Percentiles rank a stretch among this genome's conserved stretches.
Evolutionary conservation across 306 rosid species (phyloP).

Genomic region (Begonia masoniana): DNA sequence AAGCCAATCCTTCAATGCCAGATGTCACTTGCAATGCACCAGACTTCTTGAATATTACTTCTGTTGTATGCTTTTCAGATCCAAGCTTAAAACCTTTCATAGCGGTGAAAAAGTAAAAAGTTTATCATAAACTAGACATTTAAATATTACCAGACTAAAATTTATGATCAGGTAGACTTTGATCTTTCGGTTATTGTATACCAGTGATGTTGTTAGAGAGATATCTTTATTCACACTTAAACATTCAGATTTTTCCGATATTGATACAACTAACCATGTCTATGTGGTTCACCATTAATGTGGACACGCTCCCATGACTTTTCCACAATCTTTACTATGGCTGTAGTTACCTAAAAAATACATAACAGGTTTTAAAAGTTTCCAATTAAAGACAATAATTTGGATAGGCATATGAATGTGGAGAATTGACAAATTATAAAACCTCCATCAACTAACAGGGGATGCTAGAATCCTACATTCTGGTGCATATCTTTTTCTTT

Average conservation of each 20-base stretch:
- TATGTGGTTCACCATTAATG: constrained; percentile 68
- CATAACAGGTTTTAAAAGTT: constrained; percentile 3
- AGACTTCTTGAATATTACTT: constrained; percentile 53
- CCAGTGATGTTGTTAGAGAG: too few relatives aligned
- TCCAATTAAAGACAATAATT: background rate
- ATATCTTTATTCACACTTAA: too few relatives aligned
- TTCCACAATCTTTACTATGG: constrained; percentile 73
- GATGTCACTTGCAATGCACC: constrained; percentile 61
- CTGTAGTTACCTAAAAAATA: constrained; percentile 53
- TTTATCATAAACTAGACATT: too few relatives aligned
- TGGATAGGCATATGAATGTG: too few relatives aligned
- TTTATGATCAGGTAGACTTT: too few relatives aligned
- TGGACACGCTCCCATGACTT: constrained; percentile 88
- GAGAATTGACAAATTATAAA: too few relatives aligned
- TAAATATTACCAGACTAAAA: too few relatives aligned
- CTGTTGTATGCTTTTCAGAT: constrained; percentile 77
- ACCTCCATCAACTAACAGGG: background rate
- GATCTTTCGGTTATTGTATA: too few relatives aligned
- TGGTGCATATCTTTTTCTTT: too few relatives aligned
- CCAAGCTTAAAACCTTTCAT: constrained; percentile 87
- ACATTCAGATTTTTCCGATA: background rate
- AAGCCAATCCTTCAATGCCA: constrained; percentile 71
- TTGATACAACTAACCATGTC: constrained; percentile 61
- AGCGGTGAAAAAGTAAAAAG: background rate
- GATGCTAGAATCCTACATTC: too few relatives aligned